phyloP scores from a whole-genome alignment of 2,329 filamentous ascomycete species.

The Coniochaeta pulveracea region DNA sequence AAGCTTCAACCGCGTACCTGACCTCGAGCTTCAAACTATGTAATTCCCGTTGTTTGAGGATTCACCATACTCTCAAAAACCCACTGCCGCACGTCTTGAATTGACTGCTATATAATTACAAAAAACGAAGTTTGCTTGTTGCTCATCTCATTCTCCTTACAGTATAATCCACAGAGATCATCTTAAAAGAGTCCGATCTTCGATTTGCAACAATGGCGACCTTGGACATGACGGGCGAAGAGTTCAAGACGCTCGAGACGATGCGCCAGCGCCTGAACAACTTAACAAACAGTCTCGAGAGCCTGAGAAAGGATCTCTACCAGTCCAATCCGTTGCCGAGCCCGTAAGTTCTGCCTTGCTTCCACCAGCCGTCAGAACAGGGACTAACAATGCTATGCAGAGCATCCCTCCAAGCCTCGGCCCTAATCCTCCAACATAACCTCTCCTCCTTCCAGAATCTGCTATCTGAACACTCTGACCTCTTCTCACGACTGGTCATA shows the following conservation, averaged over 20 bases:
- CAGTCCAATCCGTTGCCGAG: conserved; percentile 55
- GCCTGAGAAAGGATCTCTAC: conserved; percentile 48
- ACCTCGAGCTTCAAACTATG: too few species aligned
- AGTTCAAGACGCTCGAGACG: conserved; percentile 59
- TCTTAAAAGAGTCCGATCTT: too few species aligned
- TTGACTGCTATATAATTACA: too few species aligned
- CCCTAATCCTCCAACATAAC: conserved; percentile 60
- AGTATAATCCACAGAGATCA: too few species aligned
- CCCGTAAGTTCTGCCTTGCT: conserved; percentile 34
- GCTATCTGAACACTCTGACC: conserved; percentile 51
- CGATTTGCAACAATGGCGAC: conserved; percentile 25
- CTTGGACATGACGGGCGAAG: conserved; percentile 43
- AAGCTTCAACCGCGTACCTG: too few species aligned
- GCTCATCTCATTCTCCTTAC: too few species aligned
- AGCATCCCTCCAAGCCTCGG: conserved; percentile 60
- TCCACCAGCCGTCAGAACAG: neutral
- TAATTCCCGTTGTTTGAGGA: too few species aligned
- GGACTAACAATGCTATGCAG: conserved; percentile 24
- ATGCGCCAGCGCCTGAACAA: conserved; percentile 57
- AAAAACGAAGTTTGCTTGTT: too few species aligned
- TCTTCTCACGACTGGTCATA: conserved; percentile 59
- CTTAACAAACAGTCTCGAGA: conserved; percentile 56
- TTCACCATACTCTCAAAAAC: too few species aligned
- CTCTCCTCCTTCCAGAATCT: conserved; percentile 55
- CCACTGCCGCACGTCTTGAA: too few species aligned